A percentile compares a stretch with the other conserved stretches of the same genome.
phyloP scores from a whole-genome alignment of 106 monocot genomes.

The Alisma plantagoaquatica region DNA sequence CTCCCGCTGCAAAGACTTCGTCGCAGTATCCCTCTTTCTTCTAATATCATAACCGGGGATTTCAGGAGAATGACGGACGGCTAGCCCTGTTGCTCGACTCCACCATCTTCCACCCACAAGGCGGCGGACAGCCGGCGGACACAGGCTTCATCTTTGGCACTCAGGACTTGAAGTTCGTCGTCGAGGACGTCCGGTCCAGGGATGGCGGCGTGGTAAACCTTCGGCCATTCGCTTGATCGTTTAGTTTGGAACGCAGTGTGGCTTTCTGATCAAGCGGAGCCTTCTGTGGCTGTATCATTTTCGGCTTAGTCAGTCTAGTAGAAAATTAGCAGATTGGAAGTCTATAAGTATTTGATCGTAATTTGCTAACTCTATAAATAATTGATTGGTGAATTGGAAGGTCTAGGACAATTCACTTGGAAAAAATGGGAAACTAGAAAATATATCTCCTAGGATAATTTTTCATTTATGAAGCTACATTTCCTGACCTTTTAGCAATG shows the following conservation, averaged over 20 bases:
- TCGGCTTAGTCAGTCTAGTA: no score
- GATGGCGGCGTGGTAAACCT: constrained; percentile 46
- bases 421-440: no score
- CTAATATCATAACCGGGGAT: neutral
- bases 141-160: constrained; percentile 28
- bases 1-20: neutral
- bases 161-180: constrained; percentile 37
- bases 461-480: no score
- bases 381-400: no score
- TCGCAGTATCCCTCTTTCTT: neutral
- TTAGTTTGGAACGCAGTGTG: neutral
- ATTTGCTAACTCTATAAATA: no score
- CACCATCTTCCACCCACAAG: constrained; percentile 78
- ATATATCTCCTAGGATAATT: no score
- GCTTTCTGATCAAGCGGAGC: no score
- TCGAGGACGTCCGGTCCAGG: constrained; percentile 58
- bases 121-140: constrained; percentile 79
- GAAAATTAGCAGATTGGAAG: no score
- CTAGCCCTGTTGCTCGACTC: constrained; percentile 49
- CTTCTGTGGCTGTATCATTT: no score
- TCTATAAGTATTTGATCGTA: no score
- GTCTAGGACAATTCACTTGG: no score
- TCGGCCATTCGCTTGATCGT: neutral
- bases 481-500: no score
- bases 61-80: constrained; percentile 38